phyloP scores from a whole-genome alignment of 2,329 filamentous ascomycete species.

The Colletotrichum eremochloae region DNA sequence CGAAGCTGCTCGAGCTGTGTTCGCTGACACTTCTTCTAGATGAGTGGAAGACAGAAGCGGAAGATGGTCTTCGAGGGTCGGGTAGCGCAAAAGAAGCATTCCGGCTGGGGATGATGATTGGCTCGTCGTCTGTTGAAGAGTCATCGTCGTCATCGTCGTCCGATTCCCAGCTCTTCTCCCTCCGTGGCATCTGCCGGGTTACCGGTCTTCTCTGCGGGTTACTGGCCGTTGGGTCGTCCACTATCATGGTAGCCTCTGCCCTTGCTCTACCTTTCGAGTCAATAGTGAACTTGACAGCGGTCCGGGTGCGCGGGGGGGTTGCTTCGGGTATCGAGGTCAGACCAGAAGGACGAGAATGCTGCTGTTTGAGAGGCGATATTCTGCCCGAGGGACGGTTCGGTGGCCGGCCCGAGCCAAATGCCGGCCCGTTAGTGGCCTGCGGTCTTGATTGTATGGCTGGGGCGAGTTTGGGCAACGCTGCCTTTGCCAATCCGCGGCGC shows the following conservation, averaged over 20 bases:
- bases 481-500: conserved; percentile 57
- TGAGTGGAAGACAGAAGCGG: conserved; percentile 61
- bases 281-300: conserved; percentile 73
- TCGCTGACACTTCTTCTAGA: conserved; percentile 64
- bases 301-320: conserved; percentile 59
- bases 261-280: conserved; percentile 72
- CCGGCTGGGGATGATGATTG: conserved; percentile 74
- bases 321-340: conserved; percentile 71
- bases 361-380: conserved; percentile 65
- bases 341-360: conserved; percentile 63
- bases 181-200: conserved; percentile 47
- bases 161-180: conserved; percentile 57
- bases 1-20: conserved; percentile 59
- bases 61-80: conserved; percentile 63
- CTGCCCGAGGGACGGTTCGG: conserved; percentile 59
- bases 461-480: conserved; percentile 61
- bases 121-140: conserved; percentile 74
- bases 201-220: conserved; percentile 28
- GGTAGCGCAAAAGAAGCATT: conserved; percentile 70
- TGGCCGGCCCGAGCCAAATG: conserved; percentile 52
- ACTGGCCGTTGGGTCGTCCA: conserved; percentile 49
- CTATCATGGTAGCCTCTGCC: conserved; percentile 64
- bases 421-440: conserved; percentile 49
- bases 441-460: conserved; percentile 58
- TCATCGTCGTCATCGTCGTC: conserved; percentile 67